Percentiles rank a stretch among this genome's conserved stretches.
phyloP scores from a whole-genome alignment of 108 stramenopile species.

The Pseudonitzschia multiseries region DNA sequence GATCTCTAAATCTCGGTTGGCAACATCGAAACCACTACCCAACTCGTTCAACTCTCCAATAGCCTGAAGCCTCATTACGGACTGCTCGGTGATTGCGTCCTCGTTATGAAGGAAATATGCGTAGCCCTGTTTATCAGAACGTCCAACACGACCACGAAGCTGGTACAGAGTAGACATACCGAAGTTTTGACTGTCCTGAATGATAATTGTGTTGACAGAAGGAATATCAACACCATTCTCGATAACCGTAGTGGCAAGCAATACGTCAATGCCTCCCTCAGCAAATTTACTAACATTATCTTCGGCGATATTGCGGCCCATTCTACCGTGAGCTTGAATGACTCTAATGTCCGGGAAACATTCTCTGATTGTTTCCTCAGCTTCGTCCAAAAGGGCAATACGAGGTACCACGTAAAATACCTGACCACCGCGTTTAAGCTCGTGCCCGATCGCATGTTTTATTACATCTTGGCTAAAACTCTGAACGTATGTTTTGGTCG shows the following conservation, averaged over 20 bases:
- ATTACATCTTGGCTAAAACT: constrained; percentile 64
- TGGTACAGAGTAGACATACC: constrained; percentile 95
- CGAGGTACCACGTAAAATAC: constrained; percentile 91
- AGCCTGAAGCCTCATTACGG: constrained; percentile 80
- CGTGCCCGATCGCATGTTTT: constrained; percentile 58
- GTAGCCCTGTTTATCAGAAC: constrained; percentile 84
- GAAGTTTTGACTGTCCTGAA: constrained; percentile 89
- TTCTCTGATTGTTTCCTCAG: constrained; percentile 52
- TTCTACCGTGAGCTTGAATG: constrained; percentile 87
- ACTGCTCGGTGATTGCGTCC: constrained; percentile 69
- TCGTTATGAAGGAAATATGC: constrained; percentile 84
- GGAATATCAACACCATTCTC: constrained; percentile 98
- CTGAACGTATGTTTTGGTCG: constrained; percentile 78
- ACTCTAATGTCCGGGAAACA: constrained; percentile 77
- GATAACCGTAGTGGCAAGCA: constrained; percentile 95
- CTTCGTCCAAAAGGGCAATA: constrained; percentile 76
- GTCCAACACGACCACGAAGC: constrained; percentile 92
- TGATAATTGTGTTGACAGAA: constrained; percentile 91
- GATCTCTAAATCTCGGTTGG: constrained; percentile 93
- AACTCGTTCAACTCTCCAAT: constrained; percentile 86
- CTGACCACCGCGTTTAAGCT: constrained; percentile 86
- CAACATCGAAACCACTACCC: constrained; percentile 90
- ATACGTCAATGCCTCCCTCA: constrained; percentile 82
- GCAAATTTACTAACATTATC: constrained; percentile 84
- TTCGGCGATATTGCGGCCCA: constrained; percentile 66